Base-by-base conservation (phyloP, 2,329 filamentous ascomycete species). In the Phialophora expanda region DNA sequence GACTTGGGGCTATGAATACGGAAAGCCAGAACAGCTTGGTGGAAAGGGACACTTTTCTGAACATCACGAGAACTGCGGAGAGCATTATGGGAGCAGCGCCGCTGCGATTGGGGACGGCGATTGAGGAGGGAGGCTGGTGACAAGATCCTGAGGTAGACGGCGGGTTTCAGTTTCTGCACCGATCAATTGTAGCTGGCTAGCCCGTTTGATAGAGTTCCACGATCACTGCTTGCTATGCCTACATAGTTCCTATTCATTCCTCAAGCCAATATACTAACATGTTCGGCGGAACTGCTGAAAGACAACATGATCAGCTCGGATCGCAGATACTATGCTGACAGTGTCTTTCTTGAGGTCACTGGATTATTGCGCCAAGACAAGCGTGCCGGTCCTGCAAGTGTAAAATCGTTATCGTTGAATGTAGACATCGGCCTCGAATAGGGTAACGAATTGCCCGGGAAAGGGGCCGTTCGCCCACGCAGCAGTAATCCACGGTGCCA, bases 1-100 rank as follows among this genome's bases (percentile, higher is more conserved):
- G 17, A 65, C 62, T 30, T 68, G 62, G 66, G 66, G 66, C 8
- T 24, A 63, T 46, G 58, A 68, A 44, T 59, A 55, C 56, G 62
- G 62, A 28, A 55, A 32, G 26, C 64, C 59, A 24, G 41, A 30
- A 20, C 28, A 58, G n/a, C 46, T 54, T 2, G 22, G 12, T 12
- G 48, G 58, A 26, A 53, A 30, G 22, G 32, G 46, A 3, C 48
- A 55, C 8, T 55, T 17, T 55, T 55, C 53, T 32, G 53, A 28
- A 55, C 26, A 34, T 20, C 28, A 34, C 17, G 9, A 34, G 14
- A 32, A 55, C 28, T 55, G 53, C 53, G 53, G 53, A n/a, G 53
- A 34, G 53, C 26, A 34, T 11, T 34, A 34, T 11, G 53, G 53
- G 28, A 28, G 26, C 53, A n/a, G n/a, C 8, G 53, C 53, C 24